Base-by-base conservation (phyloP, 352 stramenopile species). In the Globisporangium cederbergense region DNA sequence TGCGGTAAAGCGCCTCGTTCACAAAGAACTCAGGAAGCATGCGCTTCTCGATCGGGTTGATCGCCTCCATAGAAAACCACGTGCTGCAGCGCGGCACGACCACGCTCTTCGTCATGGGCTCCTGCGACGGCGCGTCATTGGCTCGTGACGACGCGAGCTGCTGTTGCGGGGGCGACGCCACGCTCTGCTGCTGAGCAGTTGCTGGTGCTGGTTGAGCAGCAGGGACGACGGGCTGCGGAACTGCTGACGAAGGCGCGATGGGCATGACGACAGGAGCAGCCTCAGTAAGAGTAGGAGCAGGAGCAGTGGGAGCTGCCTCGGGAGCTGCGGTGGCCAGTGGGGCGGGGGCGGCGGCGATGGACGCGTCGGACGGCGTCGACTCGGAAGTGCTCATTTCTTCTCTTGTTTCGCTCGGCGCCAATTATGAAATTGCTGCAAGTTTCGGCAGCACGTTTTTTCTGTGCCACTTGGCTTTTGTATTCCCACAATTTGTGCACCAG, bases 11-110 rank as follows among this genome's bases (percentile, higher is more conserved):
- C 52, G 47, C 58, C 13, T 71, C 68, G 34, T 74, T 47, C 46
- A 72, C 62, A 60, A 93, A 95, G 67, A 95, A 95, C 71, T 95
- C 86, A 60, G 86, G 86, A 55, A 95, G 62, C 79, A 95, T 89
- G 55, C 86, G 83, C 72, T 86, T 85, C 68, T 95, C 86, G 45
- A 95, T 78, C 49, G 86, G 76, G 56, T 83, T 91, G 66, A 95
- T 86, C 58, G 72, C 73, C 58, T 91, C 81, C 64, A 95, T 75
- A 50, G 79, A 68, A 69, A 95, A 95, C 86, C 86, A 93, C 54
- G 80, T 76, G 67, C 77, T 89, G 59, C 82, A 92, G 49, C 79
- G 83, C 18, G 86, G 86, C 49, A 95, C 72, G 1, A 77, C 71
- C n/a, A 91, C 75, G 43, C 62, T 20, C 52, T 76, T 73, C 25